Conservation (phyloP, 306 rosid genomes). For the Casuarina equisetifolia region DNA sequence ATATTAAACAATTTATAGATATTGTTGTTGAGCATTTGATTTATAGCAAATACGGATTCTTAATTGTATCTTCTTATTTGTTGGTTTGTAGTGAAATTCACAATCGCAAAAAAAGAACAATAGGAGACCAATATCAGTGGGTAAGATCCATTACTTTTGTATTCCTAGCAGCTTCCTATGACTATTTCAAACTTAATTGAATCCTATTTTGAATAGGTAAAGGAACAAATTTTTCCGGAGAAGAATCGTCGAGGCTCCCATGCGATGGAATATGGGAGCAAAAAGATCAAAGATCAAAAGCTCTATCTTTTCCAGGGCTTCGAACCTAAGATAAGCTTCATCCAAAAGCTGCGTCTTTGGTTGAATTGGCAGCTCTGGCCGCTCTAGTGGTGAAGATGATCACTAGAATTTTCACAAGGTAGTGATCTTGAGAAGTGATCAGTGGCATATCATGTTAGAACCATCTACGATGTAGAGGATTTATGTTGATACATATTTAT, state of each 20-base stretch:
- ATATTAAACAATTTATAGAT: neutral
- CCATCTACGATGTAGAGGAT: neutral
- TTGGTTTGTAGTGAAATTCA: constrained; percentile 61
- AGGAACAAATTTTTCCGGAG: constrained; percentile 53
- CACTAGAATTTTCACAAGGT: neutral
- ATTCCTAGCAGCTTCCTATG: neutral
- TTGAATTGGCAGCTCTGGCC: no score
- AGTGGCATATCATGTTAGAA: neutral
- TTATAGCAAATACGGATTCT: no score
- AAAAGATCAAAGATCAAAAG: constrained; percentile 53
- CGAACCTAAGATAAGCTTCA: constrained; percentile 38
- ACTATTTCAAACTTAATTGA: neutral
- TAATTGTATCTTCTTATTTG: neutral
- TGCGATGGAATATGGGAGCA: constrained; percentile 88
- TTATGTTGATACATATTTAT: neutral
- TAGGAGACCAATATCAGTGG: constrained; percentile 59
- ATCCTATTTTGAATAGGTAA: constrained; percentile 49
- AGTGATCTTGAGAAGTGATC: neutral
- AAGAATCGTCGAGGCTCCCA: constrained; percentile 56
- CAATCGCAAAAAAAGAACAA: constrained; percentile 74
- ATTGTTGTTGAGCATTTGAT: neutral
- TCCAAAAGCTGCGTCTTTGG: no score
- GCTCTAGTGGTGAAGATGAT: neutral
- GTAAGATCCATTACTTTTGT: constrained; percentile 32
- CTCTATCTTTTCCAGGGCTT: constrained; percentile 82